Evolutionary conservation across 805 yeast genomes (phyloP), one percentile per base, ranked within the genome.

Genomic region (Candida maltosa): DNA sequence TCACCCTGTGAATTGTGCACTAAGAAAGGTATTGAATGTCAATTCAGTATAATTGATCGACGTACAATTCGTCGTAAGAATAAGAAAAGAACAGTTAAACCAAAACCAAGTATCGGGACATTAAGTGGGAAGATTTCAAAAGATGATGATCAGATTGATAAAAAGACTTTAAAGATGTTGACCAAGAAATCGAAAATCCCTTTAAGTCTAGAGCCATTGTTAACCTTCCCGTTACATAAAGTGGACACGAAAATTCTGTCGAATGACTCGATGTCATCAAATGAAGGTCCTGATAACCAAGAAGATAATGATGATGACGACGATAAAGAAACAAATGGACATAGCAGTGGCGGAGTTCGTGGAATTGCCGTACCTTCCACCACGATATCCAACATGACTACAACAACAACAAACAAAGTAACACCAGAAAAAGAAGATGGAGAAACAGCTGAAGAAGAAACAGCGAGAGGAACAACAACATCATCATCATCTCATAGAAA

Each of bases 1-100:
- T 42, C 67, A 57, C 71, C 72, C 1, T 62, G 72, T 42, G 48
- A 49, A 9, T 44, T 60, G 16, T 64, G 72, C 37, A 34, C 37
- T 16, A 35, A 43, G 27, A 59, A 58, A 45, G 48, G 48, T 12
- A 48, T 59, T 16, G 41, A 39, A 5, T 66, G 71, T 36, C 46
- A 42, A 17, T 64, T 60, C 39, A 46, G 51, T n/a, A 46, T 42
- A 10, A 41, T 45, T 11, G 58, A 54, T 28, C 31, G 47, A 28
- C 18, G 57, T 25, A 40, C 52, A 5, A 38, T 38, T 12, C 34
- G 34, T 15, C 34, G 38, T 9, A 34, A 32, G 34, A 38, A 38
- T 15, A 34, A 29, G 12, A 38, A 34, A 18, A 27, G 37, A 12
- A 26, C 32, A 26, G 28, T 34, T 12, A 22, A 20, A 16, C 17